Evolutionary conservation across 2,329 filamentous ascomycete genomes (phyloP), one percentile per base, ranked within the genome.

Genomic region (Aspergillus quadrilineatus): DNA sequence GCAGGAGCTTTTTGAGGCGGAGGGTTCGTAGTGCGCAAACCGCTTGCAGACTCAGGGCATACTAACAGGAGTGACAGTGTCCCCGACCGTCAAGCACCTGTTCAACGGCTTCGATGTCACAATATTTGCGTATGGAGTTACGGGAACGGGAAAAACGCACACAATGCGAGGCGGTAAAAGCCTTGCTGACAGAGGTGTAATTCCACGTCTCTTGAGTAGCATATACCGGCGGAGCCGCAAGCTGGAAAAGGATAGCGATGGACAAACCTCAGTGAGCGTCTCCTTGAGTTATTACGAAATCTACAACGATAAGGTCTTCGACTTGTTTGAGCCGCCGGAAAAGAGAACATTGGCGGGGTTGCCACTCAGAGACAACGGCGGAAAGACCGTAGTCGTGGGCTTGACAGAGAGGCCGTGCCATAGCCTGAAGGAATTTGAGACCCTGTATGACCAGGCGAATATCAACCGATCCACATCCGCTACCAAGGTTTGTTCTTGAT

Each of bases 241-340:
- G 79, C 87, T 94, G 15, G 83, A 85, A 62, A 94, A 93, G 74
- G 92, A 96, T 67, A 83, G 86, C 2, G 79, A 81, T 4, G 89
- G 87, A 9, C 79, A 85, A 50, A 92, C 87, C 0, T 81, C 78
- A 1, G 89, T 95, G 22, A 79, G 85, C 7, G 90, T 96, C 14
- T 81, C 85, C 10, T 82, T 97, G 67, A 92, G 90, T 29, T 97
- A 97, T 76, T 96, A 96, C 76, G 92, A 97, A 73, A 96, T 97
- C 63, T 97, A 97, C 76, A 96, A 95, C 73, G 92, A 97, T 78
- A 93, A 93, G 71, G 92, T 96, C 17, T 96, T 88, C 68, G 92
- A 97, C 71, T 79, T 97, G 32, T 90, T 97, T 63, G 90, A 96
- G 71, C 81, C 91, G 0, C 89, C 87, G 0, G 92, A 97, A 72